Evolutionary conservation across 2,329 filamentous ascomycete genomes (phyloP).

Genomic region (Cladosporium sphaerospermum): DNA sequence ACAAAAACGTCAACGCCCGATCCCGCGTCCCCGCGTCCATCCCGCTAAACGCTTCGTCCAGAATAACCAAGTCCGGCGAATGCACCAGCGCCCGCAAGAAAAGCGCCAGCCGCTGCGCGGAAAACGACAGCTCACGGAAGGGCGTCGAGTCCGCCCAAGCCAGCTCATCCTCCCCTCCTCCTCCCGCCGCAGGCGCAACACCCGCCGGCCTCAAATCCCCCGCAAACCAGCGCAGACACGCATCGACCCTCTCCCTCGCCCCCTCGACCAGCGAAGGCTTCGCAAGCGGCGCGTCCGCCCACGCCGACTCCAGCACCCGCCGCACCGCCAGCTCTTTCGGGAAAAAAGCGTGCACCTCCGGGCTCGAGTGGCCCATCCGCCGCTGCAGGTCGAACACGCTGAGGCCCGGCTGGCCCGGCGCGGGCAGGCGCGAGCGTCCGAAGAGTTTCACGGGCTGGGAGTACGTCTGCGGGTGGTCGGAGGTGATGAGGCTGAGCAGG

Average conservation of each 20-base stretch:
- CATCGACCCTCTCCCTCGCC: constrained; percentile 57
- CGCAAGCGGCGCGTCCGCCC: constrained; percentile 78
- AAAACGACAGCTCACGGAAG: constrained; percentile 73
- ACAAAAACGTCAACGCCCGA: constrained; percentile 78
- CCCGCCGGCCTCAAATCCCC: constrained; percentile 61
- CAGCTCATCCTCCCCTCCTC: constrained; percentile 22
- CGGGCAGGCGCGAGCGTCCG: constrained; percentile 71
- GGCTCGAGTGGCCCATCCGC: constrained; percentile 85
- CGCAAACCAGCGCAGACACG: constrained; percentile 70
- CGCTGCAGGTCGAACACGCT: constrained; percentile 90
- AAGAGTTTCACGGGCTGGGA: constrained; percentile 82
- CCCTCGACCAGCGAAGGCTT: constrained; percentile 58
- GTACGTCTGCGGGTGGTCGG: constrained; percentile 93
- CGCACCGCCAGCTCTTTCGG: constrained; percentile 69
- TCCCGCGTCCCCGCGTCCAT: constrained; percentile 61
- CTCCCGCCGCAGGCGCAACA: constrained; percentile 12
- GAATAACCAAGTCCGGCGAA: constrained; percentile 43
- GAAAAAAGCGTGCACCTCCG: constrained; percentile 91
- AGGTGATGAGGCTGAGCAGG: constrained; percentile 83
- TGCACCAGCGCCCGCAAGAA: constrained; percentile 56
- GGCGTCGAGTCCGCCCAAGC: constrained; percentile 62
- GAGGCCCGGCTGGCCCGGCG: constrained; percentile 64
- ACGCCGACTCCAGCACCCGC: constrained; percentile 74
- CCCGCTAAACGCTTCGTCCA: constrained; percentile 47
- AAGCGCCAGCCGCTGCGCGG: constrained; percentile 74